Conservation (phyloP, 805 yeast genomes). For the Metschnikowia lachancei region DNA sequence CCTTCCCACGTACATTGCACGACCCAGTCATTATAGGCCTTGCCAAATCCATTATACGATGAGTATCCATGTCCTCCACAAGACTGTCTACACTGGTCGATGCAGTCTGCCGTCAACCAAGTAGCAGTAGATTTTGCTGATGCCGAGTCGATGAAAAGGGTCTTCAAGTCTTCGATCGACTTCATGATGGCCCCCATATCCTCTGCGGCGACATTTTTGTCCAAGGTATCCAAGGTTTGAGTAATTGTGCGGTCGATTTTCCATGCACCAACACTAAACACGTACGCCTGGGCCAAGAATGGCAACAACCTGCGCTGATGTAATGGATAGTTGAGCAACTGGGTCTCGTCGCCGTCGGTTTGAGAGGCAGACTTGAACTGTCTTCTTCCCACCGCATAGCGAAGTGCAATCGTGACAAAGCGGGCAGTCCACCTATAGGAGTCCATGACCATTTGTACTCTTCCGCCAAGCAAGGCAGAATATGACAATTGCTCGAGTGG, state of each 20-base stretch:
- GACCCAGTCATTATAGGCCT: constrained; percentile 23
- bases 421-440: constrained; percentile 22
- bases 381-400: constrained; percentile 23
- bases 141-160: constrained; percentile 22
- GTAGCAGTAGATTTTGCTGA: constrained; percentile 22
- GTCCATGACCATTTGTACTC: constrained; percentile 24
- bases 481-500: constrained; percentile 23
- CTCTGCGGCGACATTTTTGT: constrained; percentile 15
- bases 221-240: constrained; percentile 17
- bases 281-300: constrained; percentile 22
- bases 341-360: constrained; percentile 23
- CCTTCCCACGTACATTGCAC: constrained; percentile 27
- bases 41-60: constrained; percentile 21
- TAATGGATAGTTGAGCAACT: constrained; percentile 24
- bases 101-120: constrained; percentile 24
- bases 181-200: constrained; percentile 17
- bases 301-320: constrained; percentile 24
- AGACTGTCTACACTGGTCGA: constrained; percentile 23
- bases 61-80: constrained; percentile 26
- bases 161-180: constrained; percentile 17
- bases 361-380: constrained; percentile 23
- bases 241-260: constrained; percentile 17
- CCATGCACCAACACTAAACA: constrained; percentile 20
- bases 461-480: constrained; percentile 22
- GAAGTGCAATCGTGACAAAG: constrained; percentile 20